Evolutionary conservation across 768 basidiomycete species (phyloP).

Genomic region (Tulasnella sp.): DNA sequence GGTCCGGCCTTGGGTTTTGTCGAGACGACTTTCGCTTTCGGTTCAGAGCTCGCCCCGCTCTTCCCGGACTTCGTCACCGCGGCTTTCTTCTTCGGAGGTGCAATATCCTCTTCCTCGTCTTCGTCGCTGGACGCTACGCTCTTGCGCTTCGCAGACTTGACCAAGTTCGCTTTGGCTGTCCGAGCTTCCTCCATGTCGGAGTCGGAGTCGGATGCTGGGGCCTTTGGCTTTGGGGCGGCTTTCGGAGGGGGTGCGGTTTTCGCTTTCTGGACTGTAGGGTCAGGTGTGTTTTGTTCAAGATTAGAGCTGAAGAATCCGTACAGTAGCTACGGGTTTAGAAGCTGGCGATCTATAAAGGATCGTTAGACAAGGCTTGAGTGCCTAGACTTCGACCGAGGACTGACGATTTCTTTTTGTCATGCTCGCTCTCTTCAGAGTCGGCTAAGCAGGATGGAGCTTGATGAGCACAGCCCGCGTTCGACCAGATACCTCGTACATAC

Average conservation of each 20-base stretch:
- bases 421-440: neutral
- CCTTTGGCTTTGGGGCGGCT: neutral
- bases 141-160: constrained; percentile 9
- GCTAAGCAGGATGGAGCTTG: neutral
- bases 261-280: neutral
- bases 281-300: neutral
- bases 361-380: neutral
- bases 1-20: constrained; percentile 7
- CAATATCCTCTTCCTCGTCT: constrained; percentile 9
- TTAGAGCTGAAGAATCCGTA: neutral
- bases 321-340: neutral
- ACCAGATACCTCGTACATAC: neutral
- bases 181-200: constrained; percentile 2
- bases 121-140: constrained; percentile 11
- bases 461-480: neutral
- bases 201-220: neutral
- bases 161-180: neutral
- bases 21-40: constrained; percentile 16
- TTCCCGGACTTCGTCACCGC: constrained; percentile 17
- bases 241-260: neutral
- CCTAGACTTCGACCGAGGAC: neutral
- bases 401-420: neutral
- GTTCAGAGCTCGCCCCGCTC: constrained; percentile 17
- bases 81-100: constrained; percentile 7
- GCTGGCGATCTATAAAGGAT: neutral